Percentiles rank a stretch among this genome's conserved stretches.
phyloP scores from a whole-genome alignment of 2,329 filamentous ascomycete genomes.

The Hypoxylon sp. region DNA sequence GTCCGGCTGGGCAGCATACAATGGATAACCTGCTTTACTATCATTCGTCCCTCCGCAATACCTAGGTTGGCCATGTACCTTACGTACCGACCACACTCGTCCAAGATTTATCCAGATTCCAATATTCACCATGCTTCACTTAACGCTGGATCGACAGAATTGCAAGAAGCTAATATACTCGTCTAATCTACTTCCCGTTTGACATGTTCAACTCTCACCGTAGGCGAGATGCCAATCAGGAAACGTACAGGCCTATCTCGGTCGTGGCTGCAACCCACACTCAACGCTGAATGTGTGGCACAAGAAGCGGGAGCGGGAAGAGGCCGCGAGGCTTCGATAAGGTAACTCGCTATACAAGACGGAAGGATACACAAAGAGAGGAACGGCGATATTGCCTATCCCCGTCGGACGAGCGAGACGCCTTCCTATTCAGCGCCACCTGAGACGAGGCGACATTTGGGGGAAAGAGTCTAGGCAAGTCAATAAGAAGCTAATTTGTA shows the following conservation, averaged over 20 bases:
- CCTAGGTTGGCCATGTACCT: background rate
- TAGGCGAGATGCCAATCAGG: slow-evolving; percentile 34
- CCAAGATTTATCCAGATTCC: slow-evolving; percentile 16
- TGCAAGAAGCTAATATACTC: slow-evolving; percentile 11
- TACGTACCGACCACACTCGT: slow-evolving; percentile 3
- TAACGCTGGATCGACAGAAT: slow-evolving; percentile 25
- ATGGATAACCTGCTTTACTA: slow-evolving; percentile 1
- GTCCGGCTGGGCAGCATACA: slow-evolving; percentile 12
- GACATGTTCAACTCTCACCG: slow-evolving; percentile 25
- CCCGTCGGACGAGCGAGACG: slow-evolving; percentile 41
- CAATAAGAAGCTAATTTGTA: slow-evolving; percentile 29
- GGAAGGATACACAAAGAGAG: slow-evolving; percentile 1
- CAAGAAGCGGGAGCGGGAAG: slow-evolving; percentile 29
- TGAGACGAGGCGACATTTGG: slow-evolving; percentile 36
- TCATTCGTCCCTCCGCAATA: slow-evolving; percentile 6
- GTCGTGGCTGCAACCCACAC: slow-evolving; percentile 37
- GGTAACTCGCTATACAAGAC: slow-evolving; percentile 1
- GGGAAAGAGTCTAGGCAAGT: slow-evolving; percentile 5
- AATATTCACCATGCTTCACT: slow-evolving; percentile 14
- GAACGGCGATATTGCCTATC: slow-evolving; percentile 8
- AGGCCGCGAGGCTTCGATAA: slow-evolving; percentile 19
- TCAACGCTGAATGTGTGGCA: slow-evolving; percentile 33
- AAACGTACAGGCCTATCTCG: slow-evolving; percentile 12
- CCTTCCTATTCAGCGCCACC: slow-evolving; percentile 35
- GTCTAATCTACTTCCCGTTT: slow-evolving; percentile 2